Evolutionary conservation across 164 flowering plant genomes (phyloP), one percentile per base, ranked within the genome.

Genomic region (Pachysandra terminalis): DNA sequence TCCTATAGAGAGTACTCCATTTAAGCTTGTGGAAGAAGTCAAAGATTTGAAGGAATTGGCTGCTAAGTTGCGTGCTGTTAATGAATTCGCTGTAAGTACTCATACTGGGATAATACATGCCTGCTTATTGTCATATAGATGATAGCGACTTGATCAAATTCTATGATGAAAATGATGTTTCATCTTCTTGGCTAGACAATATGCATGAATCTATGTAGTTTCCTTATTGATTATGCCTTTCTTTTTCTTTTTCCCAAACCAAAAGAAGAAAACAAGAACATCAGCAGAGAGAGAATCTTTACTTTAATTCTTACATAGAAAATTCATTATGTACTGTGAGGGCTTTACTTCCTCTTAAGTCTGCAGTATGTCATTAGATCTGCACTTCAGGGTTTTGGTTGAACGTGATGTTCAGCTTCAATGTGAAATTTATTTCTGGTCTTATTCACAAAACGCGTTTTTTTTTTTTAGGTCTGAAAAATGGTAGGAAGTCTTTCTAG

Each of bases 71-170:
- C 84, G 80, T 15, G 57, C 51, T 59, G 98, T 81, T 32, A 67
- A 84, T 62, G 99, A 93, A 73, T 87, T 96, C 86, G 97, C 99
- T 73, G 99, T 93, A 84, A 79, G 69, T 45, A 28, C 61, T 53
- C 22, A 35, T 19, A 19, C 45, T 25, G 21, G 26, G 32, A 56
- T 35, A 14, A 41, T 27, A 63, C 54, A 13, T 23, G 16, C 14
- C 14, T 45, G 51, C 51, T 45, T 10, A 45, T 45, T 45, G 6
- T 45, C 59, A 48, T 61, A 27, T 68, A 19, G 37, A n/a, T n/a
- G n/a, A n/a, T n/a, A 26, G n/a, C 15, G 45, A 21, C 63, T 24
- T 45, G 17, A 27, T 25, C 35, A 16, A 9, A 24, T n/a, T 40
- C 52, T 51, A n/a, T 12, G 0, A 7, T 32, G 37, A 7, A 32